phyloP scores from a whole-genome alignment of 371 early-diverging fungal species.

The Mucor circinelloides region DNA sequence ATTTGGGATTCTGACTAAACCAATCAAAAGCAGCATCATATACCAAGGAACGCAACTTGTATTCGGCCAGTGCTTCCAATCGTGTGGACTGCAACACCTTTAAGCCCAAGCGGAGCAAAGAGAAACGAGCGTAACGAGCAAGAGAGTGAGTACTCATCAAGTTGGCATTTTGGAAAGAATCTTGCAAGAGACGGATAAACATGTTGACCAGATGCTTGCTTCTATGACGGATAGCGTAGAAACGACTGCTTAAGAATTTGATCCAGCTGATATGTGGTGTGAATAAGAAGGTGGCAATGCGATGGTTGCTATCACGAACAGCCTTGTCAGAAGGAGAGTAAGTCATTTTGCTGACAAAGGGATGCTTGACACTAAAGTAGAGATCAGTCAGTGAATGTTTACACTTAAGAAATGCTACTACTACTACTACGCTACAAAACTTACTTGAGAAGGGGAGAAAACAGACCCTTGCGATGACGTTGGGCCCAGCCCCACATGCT shows the following conservation, averaged over 20 bases:
- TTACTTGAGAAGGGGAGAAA: slow-evolving; percentile 56
- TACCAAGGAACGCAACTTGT: slow-evolving; percentile 61
- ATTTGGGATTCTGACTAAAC: slow-evolving; percentile 73
- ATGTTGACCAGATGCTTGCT: slow-evolving; percentile 75
- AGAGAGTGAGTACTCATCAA: slow-evolving; percentile 72
- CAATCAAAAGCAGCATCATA: slow-evolving; percentile 73
- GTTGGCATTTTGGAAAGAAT: slow-evolving; percentile 68
- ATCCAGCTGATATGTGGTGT: slow-evolving; percentile 85
- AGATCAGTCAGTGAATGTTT: too few species aligned
- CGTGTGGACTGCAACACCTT: slow-evolving; percentile 72
- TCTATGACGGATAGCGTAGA: slow-evolving; percentile 79
- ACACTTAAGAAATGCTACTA: too few species aligned
- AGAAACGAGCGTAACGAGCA: slow-evolving; percentile 80
- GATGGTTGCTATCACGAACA: slow-evolving; percentile 62
- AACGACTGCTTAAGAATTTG: slow-evolving; percentile 81
- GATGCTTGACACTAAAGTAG: slow-evolving; percentile 69
- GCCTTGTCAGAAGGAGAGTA: slow-evolving; percentile 89
- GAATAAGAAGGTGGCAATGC: slow-evolving; percentile 64
- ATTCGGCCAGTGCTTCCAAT: slow-evolving; percentile 69
- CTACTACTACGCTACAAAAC: too few species aligned
- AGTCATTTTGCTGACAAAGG: slow-evolving; percentile 88
- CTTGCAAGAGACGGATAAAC: slow-evolving; percentile 73
- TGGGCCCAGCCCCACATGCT: slow-evolving; percentile 87
- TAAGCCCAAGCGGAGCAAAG: slow-evolving; percentile 76
- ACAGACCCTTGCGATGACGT: slow-evolving; percentile 76